These are phyloP conservation scores for Russula ochroleuca DNA, from an alignment of 768 basidiomycete genomes.

Conservation along the genomic window DNA sequence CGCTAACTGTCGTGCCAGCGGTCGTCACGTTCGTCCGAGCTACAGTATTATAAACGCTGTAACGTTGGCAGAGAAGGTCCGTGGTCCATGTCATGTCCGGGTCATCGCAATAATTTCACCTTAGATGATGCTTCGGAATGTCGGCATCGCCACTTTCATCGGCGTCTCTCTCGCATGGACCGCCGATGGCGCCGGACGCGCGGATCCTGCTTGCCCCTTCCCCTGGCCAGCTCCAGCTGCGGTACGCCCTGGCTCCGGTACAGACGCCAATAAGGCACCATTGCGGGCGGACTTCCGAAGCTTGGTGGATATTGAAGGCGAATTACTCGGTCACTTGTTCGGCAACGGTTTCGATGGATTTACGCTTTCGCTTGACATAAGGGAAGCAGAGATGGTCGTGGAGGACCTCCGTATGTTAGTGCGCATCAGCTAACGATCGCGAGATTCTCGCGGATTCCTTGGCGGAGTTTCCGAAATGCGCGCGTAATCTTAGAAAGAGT, in stretches of 20 bases:
- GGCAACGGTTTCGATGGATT: neutral
- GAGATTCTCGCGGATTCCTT: constrained; percentile 11
- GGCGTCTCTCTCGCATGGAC: constrained; percentile 4
- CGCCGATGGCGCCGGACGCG: neutral
- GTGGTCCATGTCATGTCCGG: neutral
- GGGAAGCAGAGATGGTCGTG: neutral
- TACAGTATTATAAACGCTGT: constrained; percentile 1
- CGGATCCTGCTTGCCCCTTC: constrained; percentile 8
- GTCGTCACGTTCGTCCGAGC: neutral
- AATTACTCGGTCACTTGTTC: neutral
- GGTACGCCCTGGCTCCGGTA: neutral
- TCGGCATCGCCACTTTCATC: constrained; percentile 7
- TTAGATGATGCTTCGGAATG: constrained; percentile 1
- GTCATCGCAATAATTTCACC: constrained; percentile 5
- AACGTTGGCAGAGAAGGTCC: neutral
- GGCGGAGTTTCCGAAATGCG: constrained; percentile 4
- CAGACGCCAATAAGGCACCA: neutral
- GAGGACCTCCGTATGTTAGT: constrained; percentile 5
- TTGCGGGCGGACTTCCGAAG: constrained; percentile 1
- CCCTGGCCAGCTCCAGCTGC: neutral
- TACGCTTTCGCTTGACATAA: neutral
- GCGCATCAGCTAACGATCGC: constrained; percentile 2
- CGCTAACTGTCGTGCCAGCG: neutral
- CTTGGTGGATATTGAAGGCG: neutral
- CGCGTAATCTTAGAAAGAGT: neutral